Base-by-base conservation (phyloP, 1,284 basidiomycete species). In the Athelia psychrophila region DNA sequence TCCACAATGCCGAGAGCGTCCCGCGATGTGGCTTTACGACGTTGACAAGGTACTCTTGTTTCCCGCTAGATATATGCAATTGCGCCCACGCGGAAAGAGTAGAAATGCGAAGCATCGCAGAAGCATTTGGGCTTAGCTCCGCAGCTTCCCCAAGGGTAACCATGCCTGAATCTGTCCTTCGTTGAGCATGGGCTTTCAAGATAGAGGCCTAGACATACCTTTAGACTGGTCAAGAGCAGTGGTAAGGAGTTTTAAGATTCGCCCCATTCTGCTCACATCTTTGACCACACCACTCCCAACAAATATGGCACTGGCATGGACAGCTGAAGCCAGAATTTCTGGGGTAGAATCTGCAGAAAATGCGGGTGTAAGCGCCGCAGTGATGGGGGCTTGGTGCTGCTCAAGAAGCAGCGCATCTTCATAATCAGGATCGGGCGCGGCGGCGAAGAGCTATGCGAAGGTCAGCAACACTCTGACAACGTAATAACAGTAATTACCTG, bases 301-400 rank as follows among this genome's bases (percentile, higher is more conserved):
- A 64, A 97, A 99, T 12, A 94, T 83, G 2, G 96, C 97, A 62
- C 96, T 98, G 13, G 96, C 91, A 63, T 95, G 85, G 20, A 99
- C 86, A 0, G 95, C 96, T 15, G 89, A 86, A 0, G 95, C 92
- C 30, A 98, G 67, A 20, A 99, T 96, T 65, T 99, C 96, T 0
- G 96, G 95, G 1, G 95, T 94, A 1, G 95, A 93, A 65, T 99
- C 97, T 0, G 90, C 78, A 3, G 92, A 91, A 64, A 99, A 99
- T 0, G 96, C 95, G 0, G 97, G 96, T 0, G 95, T 99, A n/a
- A 99, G 78, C 0, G 97, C 97, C 2, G 97, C 94, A 1, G 96
- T 96, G 54, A 99, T 97, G 0, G 97, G 96, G 0, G 97, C 97
- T 72, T 99, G 96, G 68, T 98, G 92, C 67, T 99, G 97, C 65